phyloP scores from a whole-genome alignment of 2,329 filamentous ascomycete genomes.

The Teratosphaeria pseudoeucalypti region DNA sequence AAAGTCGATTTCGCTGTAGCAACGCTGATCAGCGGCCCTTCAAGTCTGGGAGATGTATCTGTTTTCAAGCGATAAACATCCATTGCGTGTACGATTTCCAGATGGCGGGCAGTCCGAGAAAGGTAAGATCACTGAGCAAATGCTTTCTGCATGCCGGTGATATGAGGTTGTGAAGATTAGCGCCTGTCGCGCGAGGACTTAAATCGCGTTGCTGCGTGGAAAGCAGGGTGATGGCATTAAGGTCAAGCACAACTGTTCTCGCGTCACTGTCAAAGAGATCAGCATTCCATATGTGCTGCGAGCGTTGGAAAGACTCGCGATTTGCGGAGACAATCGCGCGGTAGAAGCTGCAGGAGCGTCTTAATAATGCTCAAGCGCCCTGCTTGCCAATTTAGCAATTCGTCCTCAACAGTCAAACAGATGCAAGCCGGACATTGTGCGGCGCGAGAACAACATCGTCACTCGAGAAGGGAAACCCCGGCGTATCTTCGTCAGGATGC shows the following conservation, averaged over 20 bases:
- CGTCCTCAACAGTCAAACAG: not conserved
- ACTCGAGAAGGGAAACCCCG: not conserved
- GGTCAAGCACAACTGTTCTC: not conserved
- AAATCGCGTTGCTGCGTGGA: not conserved
- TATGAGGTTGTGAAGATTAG: not conserved
- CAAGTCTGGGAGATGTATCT: slow-evolving; percentile 40
- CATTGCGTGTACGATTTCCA: not conserved
- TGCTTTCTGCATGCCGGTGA: not conserved
- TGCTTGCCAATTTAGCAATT: slow-evolving; percentile 54
- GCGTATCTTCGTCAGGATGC: not conserved
- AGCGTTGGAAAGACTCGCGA: not conserved
- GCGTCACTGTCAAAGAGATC: not conserved
- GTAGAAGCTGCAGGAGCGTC: slow-evolving; percentile 35
- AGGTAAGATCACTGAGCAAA: not conserved
- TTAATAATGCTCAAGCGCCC: slow-evolving; percentile 74
- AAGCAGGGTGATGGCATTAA: not conserved
- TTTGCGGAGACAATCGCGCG: not conserved
- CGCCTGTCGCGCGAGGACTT: not conserved
- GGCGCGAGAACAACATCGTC: not conserved
- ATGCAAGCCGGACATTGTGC: not conserved
- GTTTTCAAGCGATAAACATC: not conserved
- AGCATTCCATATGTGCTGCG: not conserved
- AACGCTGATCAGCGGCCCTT: not conserved
- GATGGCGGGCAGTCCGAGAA: not conserved
- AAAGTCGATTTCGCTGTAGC: not conserved